Conservation (phyloP, 23 red algal species). For the Gracilaria caudata region DNA sequence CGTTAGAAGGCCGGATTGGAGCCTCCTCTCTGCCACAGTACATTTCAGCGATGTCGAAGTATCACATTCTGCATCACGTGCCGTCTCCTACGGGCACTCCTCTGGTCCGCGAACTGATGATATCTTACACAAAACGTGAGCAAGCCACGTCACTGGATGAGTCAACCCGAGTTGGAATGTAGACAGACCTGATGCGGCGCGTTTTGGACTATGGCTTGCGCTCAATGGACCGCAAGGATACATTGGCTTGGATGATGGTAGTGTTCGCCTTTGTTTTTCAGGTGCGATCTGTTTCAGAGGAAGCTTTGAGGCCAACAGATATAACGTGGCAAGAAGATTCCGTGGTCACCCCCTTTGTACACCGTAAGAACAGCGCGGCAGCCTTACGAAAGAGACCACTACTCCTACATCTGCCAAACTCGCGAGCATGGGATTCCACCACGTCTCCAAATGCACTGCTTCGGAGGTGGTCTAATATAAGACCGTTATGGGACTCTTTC, state of each 20-base stretch:
- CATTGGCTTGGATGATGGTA: not conserved
- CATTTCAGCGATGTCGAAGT: slow-evolving; percentile 15
- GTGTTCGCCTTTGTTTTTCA: slow-evolving; percentile 33
- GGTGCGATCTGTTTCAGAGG: not conserved
- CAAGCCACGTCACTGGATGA: not conserved
- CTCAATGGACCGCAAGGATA: not conserved
- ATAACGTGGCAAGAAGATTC: not conserved
- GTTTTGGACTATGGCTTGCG: slow-evolving; percentile 1
- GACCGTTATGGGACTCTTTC: not conserved
- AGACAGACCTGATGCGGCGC: not conserved
- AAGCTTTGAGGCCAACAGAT: not conserved
- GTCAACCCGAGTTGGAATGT: not conserved
- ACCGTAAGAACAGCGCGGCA: not conserved
- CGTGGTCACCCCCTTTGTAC: not conserved
- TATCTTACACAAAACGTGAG: not conserved
- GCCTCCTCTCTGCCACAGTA: slow-evolving; percentile 19
- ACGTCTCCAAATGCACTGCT: not conserved
- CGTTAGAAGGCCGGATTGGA: not conserved
- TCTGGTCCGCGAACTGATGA: not conserved
- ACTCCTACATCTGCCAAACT: too few relatives aligned
- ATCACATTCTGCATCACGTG: slow-evolving; percentile 1
- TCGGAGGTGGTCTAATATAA: not conserved
- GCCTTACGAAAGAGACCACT: too few relatives aligned
- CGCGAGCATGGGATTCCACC: not conserved
- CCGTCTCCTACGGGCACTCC: not conserved